Evolutionary conservation across 1,139 yeast genomes (phyloP).

Genomic region (Scheffersomyces illinoinensis): DNA sequence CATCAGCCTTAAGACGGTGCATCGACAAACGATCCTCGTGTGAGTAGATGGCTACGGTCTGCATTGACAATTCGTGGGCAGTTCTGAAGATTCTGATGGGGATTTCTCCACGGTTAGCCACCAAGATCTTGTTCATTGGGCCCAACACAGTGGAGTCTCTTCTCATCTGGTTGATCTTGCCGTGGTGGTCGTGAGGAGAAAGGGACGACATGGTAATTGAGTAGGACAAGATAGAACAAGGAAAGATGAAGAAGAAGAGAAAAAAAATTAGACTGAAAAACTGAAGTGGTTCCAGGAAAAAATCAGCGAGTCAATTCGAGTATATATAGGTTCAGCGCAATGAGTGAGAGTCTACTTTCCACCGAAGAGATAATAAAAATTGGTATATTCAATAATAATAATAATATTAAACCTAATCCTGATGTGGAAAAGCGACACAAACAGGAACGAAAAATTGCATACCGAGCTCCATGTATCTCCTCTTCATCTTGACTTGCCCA

Average conservation of each 20-base stretch:
- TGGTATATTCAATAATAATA: too few relatives aligned
- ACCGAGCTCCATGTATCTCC: not conserved
- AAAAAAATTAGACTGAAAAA: constrained; percentile 3
- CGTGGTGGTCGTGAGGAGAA: constrained; percentile 14
- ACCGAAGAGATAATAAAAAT: not conserved
- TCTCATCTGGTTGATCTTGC: constrained; percentile 53
- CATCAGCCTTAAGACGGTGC: constrained; percentile 93
- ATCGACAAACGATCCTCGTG: constrained; percentile 94
- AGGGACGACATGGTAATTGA: constrained; percentile 17
- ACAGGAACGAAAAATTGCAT: not conserved
- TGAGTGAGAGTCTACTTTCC: not conserved
- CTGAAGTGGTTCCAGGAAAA: not conserved
- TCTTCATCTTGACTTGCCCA: not conserved
- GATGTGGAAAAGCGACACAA: not conserved
- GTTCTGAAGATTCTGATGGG: constrained; percentile 91
- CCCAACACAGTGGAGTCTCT: constrained; percentile 63
- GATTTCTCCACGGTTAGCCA: constrained; percentile 96
- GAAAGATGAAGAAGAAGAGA: constrained; percentile 5
- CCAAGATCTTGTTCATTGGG: constrained; percentile 73
- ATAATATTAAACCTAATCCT: not conserved
- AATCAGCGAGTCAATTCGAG: not conserved
- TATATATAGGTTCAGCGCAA: not conserved
- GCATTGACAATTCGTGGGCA: constrained; percentile 97
- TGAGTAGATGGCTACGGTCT: constrained; percentile 95
- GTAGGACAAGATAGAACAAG: constrained; percentile 2